A percentile compares a stretch with the other conserved stretches of the same genome.
Conservation (phyloP, 2,329 filamentous ascomycete species). For the Grosmannia huntii region DNA sequence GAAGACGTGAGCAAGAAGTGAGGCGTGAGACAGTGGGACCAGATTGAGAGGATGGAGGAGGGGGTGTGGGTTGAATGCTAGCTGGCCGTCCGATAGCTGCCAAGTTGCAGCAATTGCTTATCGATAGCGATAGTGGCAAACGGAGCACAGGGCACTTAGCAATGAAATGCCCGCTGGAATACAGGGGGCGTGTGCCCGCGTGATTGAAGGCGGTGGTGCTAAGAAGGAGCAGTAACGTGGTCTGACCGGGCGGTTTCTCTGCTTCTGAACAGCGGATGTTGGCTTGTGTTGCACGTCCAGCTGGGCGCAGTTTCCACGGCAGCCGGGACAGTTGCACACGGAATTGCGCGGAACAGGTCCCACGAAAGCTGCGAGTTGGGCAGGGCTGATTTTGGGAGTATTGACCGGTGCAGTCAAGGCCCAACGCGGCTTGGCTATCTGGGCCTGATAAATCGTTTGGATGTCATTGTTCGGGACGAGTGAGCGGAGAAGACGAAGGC, state of each 20-base stretch:
- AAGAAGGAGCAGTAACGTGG: not conserved
- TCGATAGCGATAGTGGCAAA: slow-evolving; percentile 1
- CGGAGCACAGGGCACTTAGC: not conserved
- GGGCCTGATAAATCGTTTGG: not conserved
- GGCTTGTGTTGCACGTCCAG: not conserved
- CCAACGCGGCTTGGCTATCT: not conserved
- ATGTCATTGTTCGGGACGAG: not conserved
- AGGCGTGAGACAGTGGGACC: slow-evolving; percentile 1
- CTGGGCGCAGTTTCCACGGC: not conserved
- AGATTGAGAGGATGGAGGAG: slow-evolving; percentile 1
- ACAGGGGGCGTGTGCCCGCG: not conserved
- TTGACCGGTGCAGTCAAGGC: not conserved
- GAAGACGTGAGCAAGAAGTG: not conserved
- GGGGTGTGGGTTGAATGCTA: not conserved
- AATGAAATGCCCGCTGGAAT: not conserved
- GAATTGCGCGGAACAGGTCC: not conserved
- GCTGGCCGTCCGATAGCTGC: not conserved
- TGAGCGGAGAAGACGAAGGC: not conserved
- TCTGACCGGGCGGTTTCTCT: not conserved
- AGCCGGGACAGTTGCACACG: not conserved
- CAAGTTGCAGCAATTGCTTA: not conserved
- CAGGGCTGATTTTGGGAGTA: not conserved
- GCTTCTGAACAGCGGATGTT: not conserved
- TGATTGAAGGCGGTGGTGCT: not conserved
- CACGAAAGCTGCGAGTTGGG: not conserved